A percentile compares a stretch with the other conserved stretches of the same genome.
These are phyloP conservation scores for Gnetum montanum DNA, from an alignment of 75 land plant genomes.

Conservation along the genomic window DNA sequence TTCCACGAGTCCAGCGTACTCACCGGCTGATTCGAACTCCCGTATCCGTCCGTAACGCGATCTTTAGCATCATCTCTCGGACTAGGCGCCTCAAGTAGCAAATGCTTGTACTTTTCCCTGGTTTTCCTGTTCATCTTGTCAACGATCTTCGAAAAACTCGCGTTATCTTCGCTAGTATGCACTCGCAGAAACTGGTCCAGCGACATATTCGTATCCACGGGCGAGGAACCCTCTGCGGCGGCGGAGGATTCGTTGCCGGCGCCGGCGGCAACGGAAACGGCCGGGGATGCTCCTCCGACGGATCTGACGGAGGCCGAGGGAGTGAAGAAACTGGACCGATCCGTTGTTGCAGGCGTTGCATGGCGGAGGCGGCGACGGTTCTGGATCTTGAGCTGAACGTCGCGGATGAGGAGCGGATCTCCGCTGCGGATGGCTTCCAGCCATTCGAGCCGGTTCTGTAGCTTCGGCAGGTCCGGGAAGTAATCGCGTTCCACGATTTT, in stretches of 20 bases:
- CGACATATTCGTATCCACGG: constrained; percentile 31
- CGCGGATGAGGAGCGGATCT: constrained; percentile 79
- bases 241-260: background rate
- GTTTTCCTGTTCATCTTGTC: constrained; percentile 85
- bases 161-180: constrained; percentile 93
- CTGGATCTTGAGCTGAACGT: constrained; percentile 88
- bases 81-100: constrained; percentile 28
- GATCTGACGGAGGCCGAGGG: constrained; percentile 5
- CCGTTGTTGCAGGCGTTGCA: constrained; percentile 3
- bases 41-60: constrained; percentile 78
- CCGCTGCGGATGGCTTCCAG: constrained; percentile 78
- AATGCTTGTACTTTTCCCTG: constrained; percentile 49
- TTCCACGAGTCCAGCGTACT: constrained; percentile 81
- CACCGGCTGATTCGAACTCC: constrained; percentile 83
- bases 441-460: constrained; percentile 92
- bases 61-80: constrained; percentile 30
- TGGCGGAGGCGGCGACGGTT: constrained; percentile 41
- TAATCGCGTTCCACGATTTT: constrained; percentile 92
- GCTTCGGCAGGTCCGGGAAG: constrained; percentile 92
- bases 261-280: constrained; percentile 10
- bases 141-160: constrained; percentile 63
- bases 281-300: constrained; percentile 8
- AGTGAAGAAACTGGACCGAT: constrained; percentile 13
- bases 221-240: background rate
- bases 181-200: constrained; percentile 65